These are phyloP conservation scores for Malassezia japonica DNA, from an alignment of 1,284 basidiomycete species.

Conservation along the genomic window DNA sequence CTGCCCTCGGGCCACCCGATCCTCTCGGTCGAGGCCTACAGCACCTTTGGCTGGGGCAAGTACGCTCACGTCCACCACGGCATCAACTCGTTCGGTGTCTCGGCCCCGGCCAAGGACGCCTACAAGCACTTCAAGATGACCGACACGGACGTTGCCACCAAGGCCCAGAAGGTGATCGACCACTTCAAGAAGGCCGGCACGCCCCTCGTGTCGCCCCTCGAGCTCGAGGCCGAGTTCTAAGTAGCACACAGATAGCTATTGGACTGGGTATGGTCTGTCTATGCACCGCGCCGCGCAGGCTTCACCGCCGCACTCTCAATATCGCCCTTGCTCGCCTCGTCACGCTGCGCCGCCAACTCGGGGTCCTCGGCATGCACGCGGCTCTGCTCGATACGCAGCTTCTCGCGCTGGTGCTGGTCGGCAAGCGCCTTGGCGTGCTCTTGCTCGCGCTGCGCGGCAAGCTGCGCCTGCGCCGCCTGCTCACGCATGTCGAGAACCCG, in stretches of 20 bases:
- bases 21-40: slow-evolving; percentile 74
- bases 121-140: slow-evolving; percentile 54
- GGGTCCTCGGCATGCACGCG: background rate
- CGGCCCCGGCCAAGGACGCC: slow-evolving; percentile 76
- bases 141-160: slow-evolving; percentile 60
- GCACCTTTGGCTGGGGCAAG: slow-evolving; percentile 46
- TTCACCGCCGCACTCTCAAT: slow-evolving; percentile 1
- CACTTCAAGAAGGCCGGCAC: slow-evolving; percentile 76
- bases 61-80: slow-evolving; percentile 44
- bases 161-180: slow-evolving; percentile 72
- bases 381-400: background rate
- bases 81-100: slow-evolving; percentile 57
- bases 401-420: background rate
- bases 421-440: slow-evolving; percentile 10
- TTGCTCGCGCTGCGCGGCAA: background rate
- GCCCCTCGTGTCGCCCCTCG: slow-evolving; percentile 65
- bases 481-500: slow-evolving; percentile 14
- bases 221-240: slow-evolving; percentile 22
- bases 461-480: background rate
- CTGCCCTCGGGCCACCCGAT: slow-evolving; percentile 80
- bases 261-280: background rate
- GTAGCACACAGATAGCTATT: background rate
- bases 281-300: slow-evolving; percentile 2
- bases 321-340: background rate
- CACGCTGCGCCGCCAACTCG: slow-evolving; percentile 2